These are phyloP conservation scores for Camellia oleifera DNA, from an alignment of 179 eudicot species.

Conservation along the genomic window DNA sequence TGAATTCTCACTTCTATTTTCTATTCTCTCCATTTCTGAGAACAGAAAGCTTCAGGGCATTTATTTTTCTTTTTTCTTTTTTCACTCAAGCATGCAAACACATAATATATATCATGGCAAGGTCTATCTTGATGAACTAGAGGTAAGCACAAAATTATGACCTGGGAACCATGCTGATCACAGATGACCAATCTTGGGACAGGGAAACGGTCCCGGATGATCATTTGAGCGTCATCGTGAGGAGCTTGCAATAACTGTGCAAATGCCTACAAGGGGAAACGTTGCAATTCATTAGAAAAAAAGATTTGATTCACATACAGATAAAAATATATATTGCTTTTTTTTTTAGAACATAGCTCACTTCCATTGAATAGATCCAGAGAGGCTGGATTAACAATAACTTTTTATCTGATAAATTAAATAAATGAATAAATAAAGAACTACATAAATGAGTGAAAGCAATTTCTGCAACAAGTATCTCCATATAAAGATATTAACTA, in stretches of 20 bases:
- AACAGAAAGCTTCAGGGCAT: not conserved
- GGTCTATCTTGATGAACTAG: not conserved
- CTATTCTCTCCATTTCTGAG: no score
- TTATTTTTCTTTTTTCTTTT: no score
- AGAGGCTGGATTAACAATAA: not conserved
- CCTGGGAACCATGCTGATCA: conserved; percentile 99
- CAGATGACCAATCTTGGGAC: conserved; percentile 94
- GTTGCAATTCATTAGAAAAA: not conserved
- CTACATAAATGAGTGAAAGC: no score
- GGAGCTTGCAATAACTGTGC: conserved; percentile 79
- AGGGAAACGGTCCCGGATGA: conserved; percentile 88
- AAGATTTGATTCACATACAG: not conserved
- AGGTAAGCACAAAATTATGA: conserved; percentile 13
- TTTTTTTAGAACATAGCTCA: not conserved
- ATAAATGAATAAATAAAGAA: not conserved
- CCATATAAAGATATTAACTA: no score
- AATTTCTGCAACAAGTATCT: not conserved
- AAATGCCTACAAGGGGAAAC: conserved; percentile 48
- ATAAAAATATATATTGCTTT: no score
- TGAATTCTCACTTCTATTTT: no score
- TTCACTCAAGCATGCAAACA: not conserved
- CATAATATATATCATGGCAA: not conserved
- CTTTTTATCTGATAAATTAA: not conserved
- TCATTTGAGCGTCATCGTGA: conserved; percentile 71
- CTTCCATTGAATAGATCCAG: not conserved